Evolutionary conservation across 2,329 filamentous ascomycete species (phyloP), one percentile per base, ranked within the genome.

Genomic region (Tolypocladium cylindrosporum): DNA sequence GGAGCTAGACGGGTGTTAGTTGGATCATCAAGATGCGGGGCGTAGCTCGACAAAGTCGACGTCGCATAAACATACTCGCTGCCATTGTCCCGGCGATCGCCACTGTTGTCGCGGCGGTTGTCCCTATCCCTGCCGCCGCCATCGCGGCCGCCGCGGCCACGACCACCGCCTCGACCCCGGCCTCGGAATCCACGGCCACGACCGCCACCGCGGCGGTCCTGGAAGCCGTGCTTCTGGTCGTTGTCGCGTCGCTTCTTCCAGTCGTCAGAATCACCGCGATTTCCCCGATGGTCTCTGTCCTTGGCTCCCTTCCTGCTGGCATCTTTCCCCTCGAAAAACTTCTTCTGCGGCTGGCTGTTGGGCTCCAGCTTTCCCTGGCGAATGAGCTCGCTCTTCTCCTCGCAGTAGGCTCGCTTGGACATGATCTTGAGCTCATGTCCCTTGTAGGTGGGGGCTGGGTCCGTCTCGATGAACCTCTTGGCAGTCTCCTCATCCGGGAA

Each of bases 391-490:
- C 79, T 80, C 78, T 93, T 93, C 72, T 87, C 84, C n/a, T 87
- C 81, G 64, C 89, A 87, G 73, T 99, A 99, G 21, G 85, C 88
- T 67, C 84, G 83, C 86, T 99, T 99, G 74, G 85, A 86, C 85
- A 90, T 92, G 76, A 94, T 87, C 70, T 86, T 77, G 55, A 97
- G 80, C 40, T 90, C 86, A 64, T 89, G 80, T 55, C 82, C 91
- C 72, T 96, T 86, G 85, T 86, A 99, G 71, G 87, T 84, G 60
- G 94, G 94, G 72, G 88, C 86, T 24, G 90, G 87, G 57, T 96
- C 88, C 45, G 91, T 77, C 16, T 78, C 84, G 61, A 97, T 77
- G 75, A 99, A 99, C 59, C 85, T 85, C 71, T 91, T 81, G 67
- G 90, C 87, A 27, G 84, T 81, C 64, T 95, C 90, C 68, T 91